Evolutionary conservation across 352 stramenopile genomes (phyloP).

Genomic region (Plasmopara viticola): DNA sequence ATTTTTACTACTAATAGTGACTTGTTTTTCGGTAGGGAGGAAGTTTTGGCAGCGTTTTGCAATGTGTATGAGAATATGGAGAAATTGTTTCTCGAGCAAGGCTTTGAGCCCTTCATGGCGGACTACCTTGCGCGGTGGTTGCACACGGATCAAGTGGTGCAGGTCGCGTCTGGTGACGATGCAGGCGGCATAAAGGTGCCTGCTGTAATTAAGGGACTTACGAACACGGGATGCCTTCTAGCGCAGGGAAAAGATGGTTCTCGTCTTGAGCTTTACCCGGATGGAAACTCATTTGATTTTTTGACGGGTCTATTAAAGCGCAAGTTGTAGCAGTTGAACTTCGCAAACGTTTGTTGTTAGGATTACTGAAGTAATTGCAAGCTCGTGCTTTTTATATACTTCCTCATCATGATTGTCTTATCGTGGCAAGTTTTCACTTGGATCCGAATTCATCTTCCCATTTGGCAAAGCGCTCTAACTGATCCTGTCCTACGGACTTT

Average conservation of each 20-base stretch:
- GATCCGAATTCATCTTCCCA: conserved; percentile 84
- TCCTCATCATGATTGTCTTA: neutral
- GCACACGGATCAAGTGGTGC: conserved; percentile 78
- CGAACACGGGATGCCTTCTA: conserved; percentile 69
- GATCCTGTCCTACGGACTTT: conserved; percentile 72
- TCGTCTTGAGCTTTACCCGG: conserved; percentile 80
- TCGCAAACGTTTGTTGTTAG: too few relatives aligned
- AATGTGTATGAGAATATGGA: conserved; percentile 87
- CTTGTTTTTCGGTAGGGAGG: conserved; percentile 41
- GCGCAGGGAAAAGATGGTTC: conserved; percentile 52
- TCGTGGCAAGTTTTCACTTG: conserved; percentile 30
- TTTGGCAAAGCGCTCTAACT: conserved; percentile 68
- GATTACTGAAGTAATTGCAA: neutral
- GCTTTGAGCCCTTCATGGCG: conserved; percentile 80
- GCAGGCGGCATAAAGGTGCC: conserved; percentile 32
- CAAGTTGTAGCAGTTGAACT: conserved; percentile 45
- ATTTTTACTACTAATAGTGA: conserved; percentile 2
- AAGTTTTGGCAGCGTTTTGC: conserved; percentile 83
- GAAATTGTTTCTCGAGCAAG: conserved; percentile 65
- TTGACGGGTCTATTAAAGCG: conserved; percentile 79
- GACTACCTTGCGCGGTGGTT: conserved; percentile 83
- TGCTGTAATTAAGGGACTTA: conserved; percentile 75
- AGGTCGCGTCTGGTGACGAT: conserved; percentile 56
- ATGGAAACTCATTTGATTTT: conserved; percentile 89
- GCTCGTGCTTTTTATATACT: conserved; percentile 3